Base-by-base conservation (phyloP, 768 basidiomycete genomes). In the Krasilnikovozyma curviuscula region DNA sequence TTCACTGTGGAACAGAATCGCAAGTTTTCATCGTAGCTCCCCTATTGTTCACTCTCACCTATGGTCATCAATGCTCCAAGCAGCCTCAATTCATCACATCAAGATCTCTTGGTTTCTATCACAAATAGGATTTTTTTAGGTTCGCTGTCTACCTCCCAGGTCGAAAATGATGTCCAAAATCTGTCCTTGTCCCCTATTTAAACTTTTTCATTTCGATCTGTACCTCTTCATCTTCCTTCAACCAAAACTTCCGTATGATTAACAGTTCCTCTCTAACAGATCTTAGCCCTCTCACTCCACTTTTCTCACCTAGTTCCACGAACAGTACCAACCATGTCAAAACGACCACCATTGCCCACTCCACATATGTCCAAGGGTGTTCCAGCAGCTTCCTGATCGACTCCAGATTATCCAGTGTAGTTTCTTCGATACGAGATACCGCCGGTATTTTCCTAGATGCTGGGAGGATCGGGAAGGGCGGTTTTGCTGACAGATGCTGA, bases 401-500 rank as follows among this genome's bases (percentile, higher is more conserved):
- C n/a, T 61, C 57, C 31, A 56, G 12, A 5, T 24, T 1, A 6
- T 8, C 48, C 18, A 61, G 43, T 16, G 55, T 4, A 2, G 33
- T 39, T 31, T 35, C 32, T 23, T 33, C 51, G 18, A 54, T 14
- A 1, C 33, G 44, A 1, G 50, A n/a, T 6, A 37, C 45, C 1
- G 34, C 33, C 6, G 50, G 40, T 28, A 61, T 32, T 12, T 43
- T 41, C 25, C 61, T 49, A 4, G 54, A 46, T 7, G 61, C 59
- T 14, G 61, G 57, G n/a, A 29, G 25, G 37, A 55, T 34, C 0
- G 46, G 38, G 56, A 64, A 64, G 7, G 63, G 63, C 9, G 59
- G 52, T 7, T 25, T 45, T 8, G 55, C 56, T 35, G 54, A 57
- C 40, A 62, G 59, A 5, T 54, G 57, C 5, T 38, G 42, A 23